Conservation (phyloP, 352 stramenopile species). For the Thalassiosira tumida region DNA sequence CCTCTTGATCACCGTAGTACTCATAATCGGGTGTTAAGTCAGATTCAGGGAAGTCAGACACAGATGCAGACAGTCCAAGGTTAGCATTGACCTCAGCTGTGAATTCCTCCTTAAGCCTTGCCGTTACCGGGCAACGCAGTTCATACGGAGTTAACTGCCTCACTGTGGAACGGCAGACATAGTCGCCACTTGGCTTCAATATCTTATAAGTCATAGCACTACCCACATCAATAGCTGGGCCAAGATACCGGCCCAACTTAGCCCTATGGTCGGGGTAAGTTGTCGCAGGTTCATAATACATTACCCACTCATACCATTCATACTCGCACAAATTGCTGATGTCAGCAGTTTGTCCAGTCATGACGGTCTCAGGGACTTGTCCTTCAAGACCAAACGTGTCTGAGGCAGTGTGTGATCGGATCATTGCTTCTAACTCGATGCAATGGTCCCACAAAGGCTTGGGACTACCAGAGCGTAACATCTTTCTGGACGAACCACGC, state of each 20-base stretch:
- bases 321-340: slow-evolving; percentile 53
- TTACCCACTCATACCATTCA: slow-evolving; percentile 80
- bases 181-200: slow-evolving; percentile 72
- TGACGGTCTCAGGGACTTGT: slow-evolving; percentile 28
- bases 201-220: slow-evolving; percentile 57
- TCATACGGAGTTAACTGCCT: slow-evolving; percentile 47
- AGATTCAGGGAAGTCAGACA: slow-evolving; percentile 9
- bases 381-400: slow-evolving; percentile 32
- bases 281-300: slow-evolving; percentile 31
- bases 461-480: slow-evolving; percentile 55
- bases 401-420: slow-evolving; percentile 56
- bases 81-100: not conserved
- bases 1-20: slow-evolving; percentile 21
- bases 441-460: slow-evolving; percentile 74
- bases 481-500: slow-evolving; percentile 30
- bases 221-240: slow-evolving; percentile 65
- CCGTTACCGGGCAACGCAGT: too few relatives aligned
- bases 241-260: slow-evolving; percentile 70
- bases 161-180: slow-evolving; percentile 59
- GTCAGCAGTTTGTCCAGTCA: slow-evolving; percentile 28
- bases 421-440: slow-evolving; percentile 54
- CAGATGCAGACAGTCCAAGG: slow-evolving; percentile 19
- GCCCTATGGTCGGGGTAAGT: slow-evolving; percentile 44
- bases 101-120: not conserved
- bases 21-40: slow-evolving; percentile 23